Evolutionary conservation across 768 basidiomycete species (phyloP).

Genomic region (Mycena latifolia): DNA sequence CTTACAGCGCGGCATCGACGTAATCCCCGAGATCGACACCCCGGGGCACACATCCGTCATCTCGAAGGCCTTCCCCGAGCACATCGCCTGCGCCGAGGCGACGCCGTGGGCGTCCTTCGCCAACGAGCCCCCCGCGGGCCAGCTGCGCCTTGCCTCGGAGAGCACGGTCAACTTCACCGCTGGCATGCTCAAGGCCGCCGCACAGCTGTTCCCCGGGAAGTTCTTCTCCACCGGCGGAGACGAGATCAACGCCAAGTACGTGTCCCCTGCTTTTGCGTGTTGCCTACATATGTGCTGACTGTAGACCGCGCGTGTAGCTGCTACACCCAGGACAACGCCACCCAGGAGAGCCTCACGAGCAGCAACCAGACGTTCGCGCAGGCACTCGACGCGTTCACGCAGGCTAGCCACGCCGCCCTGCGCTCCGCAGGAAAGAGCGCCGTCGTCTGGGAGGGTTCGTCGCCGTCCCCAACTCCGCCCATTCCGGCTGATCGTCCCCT

Average conservation of each 20-base stretch:
- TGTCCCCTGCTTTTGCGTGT: background rate
- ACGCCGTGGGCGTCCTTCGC: conserved; percentile 61
- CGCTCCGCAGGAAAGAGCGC: conserved; percentile 62
- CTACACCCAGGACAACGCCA: conserved; percentile 61
- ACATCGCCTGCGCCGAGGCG: conserved; percentile 62
- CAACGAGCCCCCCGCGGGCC: conserved; percentile 73
- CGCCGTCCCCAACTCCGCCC: background rate
- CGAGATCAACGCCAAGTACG: conserved; percentile 62
- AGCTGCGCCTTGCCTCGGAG: conserved; percentile 66
- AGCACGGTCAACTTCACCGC: conserved; percentile 58
- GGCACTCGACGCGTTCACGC: conserved; percentile 62
- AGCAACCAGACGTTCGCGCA: conserved; percentile 56
- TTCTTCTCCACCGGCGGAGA: conserved; percentile 76
- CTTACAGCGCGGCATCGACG: conserved; percentile 65
- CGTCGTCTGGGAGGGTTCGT: conserved; percentile 69
- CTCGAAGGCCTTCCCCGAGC: conserved; percentile 63
- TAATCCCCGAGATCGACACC: conserved; percentile 72
- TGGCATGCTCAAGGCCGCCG: conserved; percentile 55
- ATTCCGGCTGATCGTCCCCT: background rate
- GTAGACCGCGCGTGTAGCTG: conserved; percentile 34
- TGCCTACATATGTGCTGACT: background rate
- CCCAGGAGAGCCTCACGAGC: conserved; percentile 53
- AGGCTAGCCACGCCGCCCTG: conserved; percentile 59
- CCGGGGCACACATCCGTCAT: conserved; percentile 75
- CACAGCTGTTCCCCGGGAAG: conserved; percentile 49